Percentiles rank a stretch among this genome's conserved stretches.
These are phyloP conservation scores for Exophiala sideris DNA, from an alignment of 2,329 filamentous ascomycete species.

Conservation along the genomic window DNA sequence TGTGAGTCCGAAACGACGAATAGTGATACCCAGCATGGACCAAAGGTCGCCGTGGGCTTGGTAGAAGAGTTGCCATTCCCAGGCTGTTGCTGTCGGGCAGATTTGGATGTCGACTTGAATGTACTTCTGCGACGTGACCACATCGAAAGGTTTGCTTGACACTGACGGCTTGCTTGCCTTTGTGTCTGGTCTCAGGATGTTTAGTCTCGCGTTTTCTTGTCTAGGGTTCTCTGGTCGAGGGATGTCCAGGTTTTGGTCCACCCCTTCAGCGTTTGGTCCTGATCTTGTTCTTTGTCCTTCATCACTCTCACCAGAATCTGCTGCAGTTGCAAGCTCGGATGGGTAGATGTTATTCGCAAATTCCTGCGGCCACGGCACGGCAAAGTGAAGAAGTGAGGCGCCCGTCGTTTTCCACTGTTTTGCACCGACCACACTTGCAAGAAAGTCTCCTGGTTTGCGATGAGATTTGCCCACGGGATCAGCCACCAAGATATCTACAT, in stretches of 20 bases:
- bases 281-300: too few species aligned
- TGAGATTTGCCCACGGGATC: slow-evolving; percentile 32
- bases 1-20: slow-evolving; percentile 60
- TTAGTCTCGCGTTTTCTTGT: too few species aligned
- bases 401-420: slow-evolving; percentile 9
- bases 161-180: not conserved
- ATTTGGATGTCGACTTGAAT: slow-evolving; percentile 66
- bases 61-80: slow-evolving; percentile 65
- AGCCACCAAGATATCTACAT: slow-evolving; percentile 69
- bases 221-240: too few species aligned
- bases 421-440: slow-evolving; percentile 8
- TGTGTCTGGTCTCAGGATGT: not conserved
- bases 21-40: slow-evolving; percentile 61
- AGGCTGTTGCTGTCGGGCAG: slow-evolving; percentile 41
- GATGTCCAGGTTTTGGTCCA: too few species aligned
- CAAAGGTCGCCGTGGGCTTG: slow-evolving; percentile 68
- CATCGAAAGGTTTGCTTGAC: not conserved
- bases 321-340: not conserved
- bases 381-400: slow-evolving; percentile 31
- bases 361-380: slow-evolving; percentile 14
- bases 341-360: not conserved
- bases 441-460: not conserved
- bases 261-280: too few species aligned
- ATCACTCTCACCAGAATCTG: not conserved
- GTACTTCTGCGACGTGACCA: not conserved